Conservation (phyloP, 495 filamentous ascomycete genomes). For the Penicillium flavigenum region DNA sequence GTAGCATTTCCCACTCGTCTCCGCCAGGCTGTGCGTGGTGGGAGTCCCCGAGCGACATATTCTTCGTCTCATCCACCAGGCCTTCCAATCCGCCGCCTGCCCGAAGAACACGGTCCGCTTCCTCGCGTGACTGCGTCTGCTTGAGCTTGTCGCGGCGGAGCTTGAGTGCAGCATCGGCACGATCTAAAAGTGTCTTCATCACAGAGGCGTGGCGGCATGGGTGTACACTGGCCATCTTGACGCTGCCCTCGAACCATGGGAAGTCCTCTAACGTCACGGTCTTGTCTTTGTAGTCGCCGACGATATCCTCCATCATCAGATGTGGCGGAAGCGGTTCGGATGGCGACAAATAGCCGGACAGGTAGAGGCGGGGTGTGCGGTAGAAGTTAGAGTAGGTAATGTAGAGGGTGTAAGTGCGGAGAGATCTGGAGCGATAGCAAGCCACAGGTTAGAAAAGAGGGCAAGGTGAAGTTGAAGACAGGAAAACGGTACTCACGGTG, state of each 20-base stretch:
- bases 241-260: conserved; percentile 74
- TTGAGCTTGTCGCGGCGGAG: conserved; percentile 78
- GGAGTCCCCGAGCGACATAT: conserved; percentile 42
- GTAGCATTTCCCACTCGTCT: conserved; percentile 87
- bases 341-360: conserved; percentile 82
- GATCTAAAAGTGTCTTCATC: conserved; percentile 97
- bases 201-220: conserved; percentile 91
- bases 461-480: neutral
- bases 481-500: conserved; percentile 58
- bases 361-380: conserved; percentile 91
- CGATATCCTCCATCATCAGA: conserved; percentile 98
- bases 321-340: conserved; percentile 82
- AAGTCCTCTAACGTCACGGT: conserved; percentile 98
- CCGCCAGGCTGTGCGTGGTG: conserved; percentile 59
- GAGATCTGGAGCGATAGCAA: conserved; percentile 54
- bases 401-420: conserved; percentile 94
- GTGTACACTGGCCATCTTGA: conserved; percentile 96
- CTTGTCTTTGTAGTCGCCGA: conserved; percentile 99
- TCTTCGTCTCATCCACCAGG: conserved; percentile 59
- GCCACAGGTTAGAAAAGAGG: conserved; percentile 2
- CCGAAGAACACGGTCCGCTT: conserved; percentile 29
- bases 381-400: conserved; percentile 97
- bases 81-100: conserved; percentile 63
- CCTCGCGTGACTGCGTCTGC: conserved; percentile 45
- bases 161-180: conserved; percentile 90